These are phyloP conservation scores for Zygosaccharomyces bailii DNA, from an alignment of 805 yeast species.

Conservation along the genomic window DNA sequence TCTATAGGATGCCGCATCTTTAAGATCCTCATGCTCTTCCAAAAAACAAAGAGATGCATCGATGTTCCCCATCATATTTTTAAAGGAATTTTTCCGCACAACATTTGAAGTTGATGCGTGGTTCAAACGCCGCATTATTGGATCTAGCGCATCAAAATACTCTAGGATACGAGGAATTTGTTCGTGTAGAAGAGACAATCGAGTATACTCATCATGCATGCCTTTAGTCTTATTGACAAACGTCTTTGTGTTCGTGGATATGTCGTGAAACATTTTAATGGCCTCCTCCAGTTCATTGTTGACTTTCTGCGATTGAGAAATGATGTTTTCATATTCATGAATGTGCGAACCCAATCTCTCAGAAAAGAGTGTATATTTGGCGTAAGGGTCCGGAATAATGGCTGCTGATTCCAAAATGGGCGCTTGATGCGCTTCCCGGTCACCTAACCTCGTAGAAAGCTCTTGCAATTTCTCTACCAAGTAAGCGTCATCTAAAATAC, in stretches of 20 bases:
- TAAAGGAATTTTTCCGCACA: conserved; percentile 58
- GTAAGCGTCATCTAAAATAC: conserved; percentile 30
- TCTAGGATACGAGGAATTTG: conserved; percentile 56
- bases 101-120: conserved; percentile 61
- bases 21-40: conserved; percentile 52
- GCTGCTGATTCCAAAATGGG: background rate
- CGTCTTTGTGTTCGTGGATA: conserved; percentile 31
- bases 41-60: conserved; percentile 67
- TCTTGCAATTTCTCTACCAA: conserved; percentile 23
- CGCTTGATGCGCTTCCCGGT: background rate
- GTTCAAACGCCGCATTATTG: conserved; percentile 64
- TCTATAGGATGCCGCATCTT: conserved; percentile 64
- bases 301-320: conserved; percentile 39
- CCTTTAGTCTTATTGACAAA: conserved; percentile 46
- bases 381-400: conserved; percentile 14
- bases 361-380: conserved; percentile 21
- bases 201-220: conserved; percentile 45
- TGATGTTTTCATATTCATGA: conserved; percentile 40
- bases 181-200: conserved; percentile 50
- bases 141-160: conserved; percentile 68
- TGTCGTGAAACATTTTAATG: conserved; percentile 34
- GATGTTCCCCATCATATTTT: conserved; percentile 49
- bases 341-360: conserved; percentile 31
- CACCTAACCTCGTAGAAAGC: conserved; percentile 12
- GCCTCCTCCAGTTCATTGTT: conserved; percentile 31